Conservation (phyloP, 2,329 filamentous ascomycete species). For the Colletotrichum navitas region DNA sequence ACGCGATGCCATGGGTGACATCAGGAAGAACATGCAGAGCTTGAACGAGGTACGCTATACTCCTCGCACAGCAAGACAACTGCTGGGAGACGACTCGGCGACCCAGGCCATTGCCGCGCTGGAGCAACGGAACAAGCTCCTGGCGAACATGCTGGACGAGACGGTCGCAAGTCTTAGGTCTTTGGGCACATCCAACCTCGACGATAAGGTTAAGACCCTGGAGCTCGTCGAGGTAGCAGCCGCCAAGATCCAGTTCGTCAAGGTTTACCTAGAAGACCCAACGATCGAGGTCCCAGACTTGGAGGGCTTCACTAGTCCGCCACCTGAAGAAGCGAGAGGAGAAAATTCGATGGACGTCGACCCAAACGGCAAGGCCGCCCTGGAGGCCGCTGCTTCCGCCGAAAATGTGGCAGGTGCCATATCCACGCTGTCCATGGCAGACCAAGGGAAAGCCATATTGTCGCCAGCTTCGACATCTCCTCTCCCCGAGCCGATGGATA, state of each 20-base stretch:
- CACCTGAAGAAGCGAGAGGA: slow-evolving; percentile 17
- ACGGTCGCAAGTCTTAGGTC: slow-evolving; percentile 73
- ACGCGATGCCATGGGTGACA: slow-evolving; percentile 84
- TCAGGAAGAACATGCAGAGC: slow-evolving; percentile 79
- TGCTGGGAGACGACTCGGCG: slow-evolving; percentile 52
- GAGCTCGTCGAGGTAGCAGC: slow-evolving; percentile 70
- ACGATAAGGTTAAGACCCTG: slow-evolving; percentile 62
- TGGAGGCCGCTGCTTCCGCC: slow-evolving; percentile 4
- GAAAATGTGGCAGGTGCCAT: slow-evolving; percentile 30
- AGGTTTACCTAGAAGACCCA: slow-evolving; percentile 70
- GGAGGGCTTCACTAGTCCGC: slow-evolving; percentile 29
- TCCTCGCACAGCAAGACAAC: slow-evolving; percentile 53
- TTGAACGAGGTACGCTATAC: slow-evolving; percentile 69
- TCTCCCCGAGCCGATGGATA: slow-evolving; percentile 32
- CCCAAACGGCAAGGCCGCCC: slow-evolving; percentile 3
- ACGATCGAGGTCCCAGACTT: slow-evolving; percentile 62
- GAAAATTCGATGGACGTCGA: slow-evolving; percentile 34
- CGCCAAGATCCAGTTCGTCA: slow-evolving; percentile 75
- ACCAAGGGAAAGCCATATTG: neutral
- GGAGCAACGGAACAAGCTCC: slow-evolving; percentile 74
- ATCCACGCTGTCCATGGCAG: slow-evolving; percentile 30
- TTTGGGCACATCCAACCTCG: slow-evolving; percentile 63
- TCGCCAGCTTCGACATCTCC: neutral
- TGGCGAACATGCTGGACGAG: slow-evolving; percentile 77
- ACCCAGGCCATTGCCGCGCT: slow-evolving; percentile 61